Percentiles rank a stretch among this genome's conserved stretches.
Conservation (phyloP, 108 stramenopile genomes). For the Cyclostephanos invisitatus region DNA sequence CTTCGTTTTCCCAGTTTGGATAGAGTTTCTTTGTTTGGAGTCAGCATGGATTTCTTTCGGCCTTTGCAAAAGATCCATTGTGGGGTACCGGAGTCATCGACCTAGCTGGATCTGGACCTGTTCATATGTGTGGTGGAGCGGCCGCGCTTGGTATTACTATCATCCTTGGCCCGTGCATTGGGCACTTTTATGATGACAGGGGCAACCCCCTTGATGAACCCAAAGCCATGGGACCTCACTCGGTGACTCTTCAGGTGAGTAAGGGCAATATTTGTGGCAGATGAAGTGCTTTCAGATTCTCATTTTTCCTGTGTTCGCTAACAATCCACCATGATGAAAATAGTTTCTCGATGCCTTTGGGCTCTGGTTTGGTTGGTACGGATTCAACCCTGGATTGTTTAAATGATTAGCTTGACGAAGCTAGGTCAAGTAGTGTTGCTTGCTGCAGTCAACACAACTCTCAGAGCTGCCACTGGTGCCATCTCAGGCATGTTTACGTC, state of each 20-base stretch:
- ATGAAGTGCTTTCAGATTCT: background rate
- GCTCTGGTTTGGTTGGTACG: conserved; percentile 89
- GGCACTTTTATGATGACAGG: conserved; percentile 79
- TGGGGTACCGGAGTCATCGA: conserved; percentile 76
- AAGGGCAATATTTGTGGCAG: too few relatives aligned
- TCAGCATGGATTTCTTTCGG: conserved; percentile 46
- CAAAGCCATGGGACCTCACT: conserved; percentile 74
- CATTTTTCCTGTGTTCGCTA: background rate
- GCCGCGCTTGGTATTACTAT: conserved; percentile 57
- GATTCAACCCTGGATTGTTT: conserved; percentile 91
- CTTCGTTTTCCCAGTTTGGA: too few relatives aligned
- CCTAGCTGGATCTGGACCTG: conserved; percentile 81
- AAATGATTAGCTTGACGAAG: conserved; percentile 49
- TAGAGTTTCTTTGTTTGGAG: too few relatives aligned
- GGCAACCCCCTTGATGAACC: conserved; percentile 67
- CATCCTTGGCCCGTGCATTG: conserved; percentile 68
- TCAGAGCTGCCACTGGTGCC: conserved; percentile 56
- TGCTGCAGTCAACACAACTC: conserved; percentile 79
- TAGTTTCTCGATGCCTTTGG: conserved; percentile 77
- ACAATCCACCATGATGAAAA: too few relatives aligned
- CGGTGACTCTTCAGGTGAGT: conserved; percentile 65
- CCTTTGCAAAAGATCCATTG: conserved; percentile 54
- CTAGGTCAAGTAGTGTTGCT: conserved; percentile 59
- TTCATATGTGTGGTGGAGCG: conserved; percentile 71
- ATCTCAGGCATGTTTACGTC: conserved; percentile 69